These are phyloP conservation scores for Haplographium delicatum DNA, from an alignment of 495 filamentous ascomycete genomes.

Conservation along the genomic window DNA sequence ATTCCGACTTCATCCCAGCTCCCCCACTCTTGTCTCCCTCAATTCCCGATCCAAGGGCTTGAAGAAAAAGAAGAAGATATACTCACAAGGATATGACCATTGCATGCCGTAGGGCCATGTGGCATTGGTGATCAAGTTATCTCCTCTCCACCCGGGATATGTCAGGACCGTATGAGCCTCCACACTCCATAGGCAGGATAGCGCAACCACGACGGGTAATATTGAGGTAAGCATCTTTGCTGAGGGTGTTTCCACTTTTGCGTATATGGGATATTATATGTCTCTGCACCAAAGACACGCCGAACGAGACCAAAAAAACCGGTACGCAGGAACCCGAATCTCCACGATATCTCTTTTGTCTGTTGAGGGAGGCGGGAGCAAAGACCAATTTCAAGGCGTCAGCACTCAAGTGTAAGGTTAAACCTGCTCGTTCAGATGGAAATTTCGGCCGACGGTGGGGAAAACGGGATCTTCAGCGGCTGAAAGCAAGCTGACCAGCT, in stretches of 20 bases:
- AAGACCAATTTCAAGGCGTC: too few relatives aligned
- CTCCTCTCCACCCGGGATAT: conserved; percentile 91
- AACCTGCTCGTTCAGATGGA: too few relatives aligned
- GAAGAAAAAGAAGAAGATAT: conserved; percentile 3
- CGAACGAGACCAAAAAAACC: too few relatives aligned
- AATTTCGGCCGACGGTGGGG: too few relatives aligned
- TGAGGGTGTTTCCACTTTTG: not conserved
- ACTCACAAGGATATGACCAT: conserved; percentile 97
- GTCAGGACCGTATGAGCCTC: conserved; percentile 83
- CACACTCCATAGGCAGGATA: conserved; percentile 24
- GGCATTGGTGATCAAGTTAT: conserved; percentile 80
- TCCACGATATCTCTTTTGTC: too few relatives aligned
- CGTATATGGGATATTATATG: too few relatives aligned
- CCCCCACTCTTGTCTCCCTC: not conserved
- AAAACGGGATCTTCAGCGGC: too few relatives aligned
- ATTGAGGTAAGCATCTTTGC: conserved; percentile 6
- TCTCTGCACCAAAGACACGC: too few relatives aligned
- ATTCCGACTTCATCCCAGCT: not conserved
- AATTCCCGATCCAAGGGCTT: not conserved
- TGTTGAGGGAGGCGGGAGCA: too few relatives aligned
- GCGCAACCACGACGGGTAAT: conserved; percentile 4
- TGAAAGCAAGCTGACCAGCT: too few relatives aligned
- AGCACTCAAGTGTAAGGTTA: not conserved
- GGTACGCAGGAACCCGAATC: too few relatives aligned
- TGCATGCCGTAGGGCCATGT: conserved; percentile 91